Evolutionary conservation across 78 protist genomes (phyloP).

Genomic region (Cavenderia fasciculata): DNA sequence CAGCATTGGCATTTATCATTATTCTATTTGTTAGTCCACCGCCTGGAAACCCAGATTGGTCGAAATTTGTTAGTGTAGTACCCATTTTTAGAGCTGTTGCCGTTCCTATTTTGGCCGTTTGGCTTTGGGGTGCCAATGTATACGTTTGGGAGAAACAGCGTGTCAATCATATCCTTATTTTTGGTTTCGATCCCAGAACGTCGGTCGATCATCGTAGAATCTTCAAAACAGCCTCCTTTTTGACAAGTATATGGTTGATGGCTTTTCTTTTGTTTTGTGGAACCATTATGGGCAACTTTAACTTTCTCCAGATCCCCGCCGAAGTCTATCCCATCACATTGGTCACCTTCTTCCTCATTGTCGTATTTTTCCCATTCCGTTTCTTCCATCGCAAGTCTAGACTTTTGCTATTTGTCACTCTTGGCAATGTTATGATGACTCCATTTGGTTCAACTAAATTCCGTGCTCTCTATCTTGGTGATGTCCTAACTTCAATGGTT

Average conservation of each 20-base stretch:
- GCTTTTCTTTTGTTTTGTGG: slow-evolving; percentile 63
- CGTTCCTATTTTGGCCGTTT: slow-evolving; percentile 53
- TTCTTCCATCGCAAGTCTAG: slow-evolving; percentile 71
- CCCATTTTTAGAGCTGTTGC: slow-evolving; percentile 71
- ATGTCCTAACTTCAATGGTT: slow-evolving; percentile 75
- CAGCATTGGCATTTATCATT: slow-evolving; percentile 21
- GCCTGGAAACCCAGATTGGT: slow-evolving; percentile 47
- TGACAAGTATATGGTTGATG: slow-evolving; percentile 42
- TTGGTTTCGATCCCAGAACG: slow-evolving; percentile 67
- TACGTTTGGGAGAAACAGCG: slow-evolving; percentile 41
- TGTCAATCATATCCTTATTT: slow-evolving; percentile 49
- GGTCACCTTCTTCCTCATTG: slow-evolving; percentile 46
- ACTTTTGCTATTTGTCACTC: slow-evolving; percentile 11
- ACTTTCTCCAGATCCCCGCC: slow-evolving; percentile 18
- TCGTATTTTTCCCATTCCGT: slow-evolving; percentile 61
- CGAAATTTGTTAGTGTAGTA: slow-evolving; percentile 8
- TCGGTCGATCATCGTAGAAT: slow-evolving; percentile 36
- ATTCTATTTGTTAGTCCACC: slow-evolving; percentile 30
- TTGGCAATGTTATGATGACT: slow-evolving; percentile 44
- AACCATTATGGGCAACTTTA: slow-evolving; percentile 48
- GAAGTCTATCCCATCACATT: slow-evolving; percentile 59
- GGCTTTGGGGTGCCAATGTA: slow-evolving; percentile 70
- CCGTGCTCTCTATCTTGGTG: slow-evolving; percentile 62
- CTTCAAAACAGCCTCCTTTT: slow-evolving; percentile 39
- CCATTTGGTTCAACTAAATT: slow-evolving; percentile 71